Evolutionary conservation across 2,329 filamentous ascomycete genomes (phyloP).

Genomic region (Lithohypha guttulata): DNA sequence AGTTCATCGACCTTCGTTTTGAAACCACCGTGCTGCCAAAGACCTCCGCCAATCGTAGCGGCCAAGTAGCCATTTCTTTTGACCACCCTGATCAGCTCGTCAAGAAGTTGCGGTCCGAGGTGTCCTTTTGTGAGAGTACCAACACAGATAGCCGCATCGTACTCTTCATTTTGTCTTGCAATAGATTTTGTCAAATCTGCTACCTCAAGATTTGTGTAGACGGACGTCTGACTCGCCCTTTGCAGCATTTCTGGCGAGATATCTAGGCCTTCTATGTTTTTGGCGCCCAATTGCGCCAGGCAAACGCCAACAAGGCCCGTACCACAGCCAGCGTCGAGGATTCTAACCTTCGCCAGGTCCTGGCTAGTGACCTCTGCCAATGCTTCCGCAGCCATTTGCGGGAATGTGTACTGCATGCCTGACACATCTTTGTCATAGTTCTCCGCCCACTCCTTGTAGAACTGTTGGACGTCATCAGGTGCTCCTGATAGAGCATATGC

Average conservation of each 20-base stretch:
- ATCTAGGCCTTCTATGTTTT: slow-evolving; percentile 43
- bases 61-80: slow-evolving; percentile 39
- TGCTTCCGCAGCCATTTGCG: slow-evolving; percentile 29
- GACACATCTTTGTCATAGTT: slow-evolving; percentile 35
- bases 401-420: slow-evolving; percentile 33
- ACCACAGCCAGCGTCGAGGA: slow-evolving; percentile 25
- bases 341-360: slow-evolving; percentile 18
- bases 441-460: slow-evolving; percentile 39
- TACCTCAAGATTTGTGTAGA: slow-evolving; percentile 36
- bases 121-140: slow-evolving; percentile 48
- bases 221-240: slow-evolving; percentile 38
- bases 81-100: slow-evolving; percentile 41
- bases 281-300: slow-evolving; percentile 34
- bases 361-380: slow-evolving; percentile 14
- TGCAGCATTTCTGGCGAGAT: slow-evolving; percentile 44
- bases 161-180: slow-evolving; percentile 30
- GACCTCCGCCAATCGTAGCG: slow-evolving; percentile 41
- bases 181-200: slow-evolving; percentile 40
- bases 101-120: slow-evolving; percentile 41
- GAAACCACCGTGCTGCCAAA: slow-evolving; percentile 42
- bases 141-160: slow-evolving; percentile 43
- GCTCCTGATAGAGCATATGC: slow-evolving; percentile 28
- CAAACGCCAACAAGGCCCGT: slow-evolving; percentile 39
- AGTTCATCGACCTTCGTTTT: slow-evolving; percentile 35
- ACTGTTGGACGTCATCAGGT: slow-evolving; percentile 28